Percentiles rank a stretch among this genome's conserved stretches.
These are phyloP conservation scores for Mollisia scopiformis DNA, from an alignment of 2,329 filamentous ascomycete species.

Conservation along the genomic window DNA sequence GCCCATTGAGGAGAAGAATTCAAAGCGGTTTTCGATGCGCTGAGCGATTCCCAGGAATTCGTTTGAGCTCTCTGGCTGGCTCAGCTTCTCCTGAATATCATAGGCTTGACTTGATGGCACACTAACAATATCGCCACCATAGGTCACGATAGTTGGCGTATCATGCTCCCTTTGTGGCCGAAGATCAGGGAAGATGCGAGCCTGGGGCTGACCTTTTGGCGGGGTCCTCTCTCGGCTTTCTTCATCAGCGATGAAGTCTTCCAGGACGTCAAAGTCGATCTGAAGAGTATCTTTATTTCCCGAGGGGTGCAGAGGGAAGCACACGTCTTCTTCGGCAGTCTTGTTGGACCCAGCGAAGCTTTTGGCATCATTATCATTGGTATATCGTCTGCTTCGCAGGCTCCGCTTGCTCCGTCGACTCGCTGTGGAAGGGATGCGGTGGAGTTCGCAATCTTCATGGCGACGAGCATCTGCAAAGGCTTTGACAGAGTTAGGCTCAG, in stretches of 20 bases:
- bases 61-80: slow-evolving; percentile 36
- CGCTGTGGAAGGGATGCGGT: slow-evolving; percentile 71
- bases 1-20: slow-evolving; percentile 94
- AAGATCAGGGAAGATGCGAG: slow-evolving; percentile 37
- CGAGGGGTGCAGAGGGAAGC: slow-evolving; percentile 71
- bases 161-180: slow-evolving; percentile 23
- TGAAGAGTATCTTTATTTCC: slow-evolving; percentile 79
- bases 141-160: slow-evolving; percentile 39
- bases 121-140: slow-evolving; percentile 61
- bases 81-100: slow-evolving; percentile 50
- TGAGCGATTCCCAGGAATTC: slow-evolving; percentile 19
- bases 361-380: slow-evolving; percentile 63
- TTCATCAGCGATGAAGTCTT: slow-evolving; percentile 80
- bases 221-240: slow-evolving; percentile 49
- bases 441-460: slow-evolving; percentile 66
- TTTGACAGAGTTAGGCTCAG: slow-evolving; percentile 83
- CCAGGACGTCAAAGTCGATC: slow-evolving; percentile 91
- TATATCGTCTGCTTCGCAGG: slow-evolving; percentile 60
- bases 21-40: slow-evolving; percentile 68
- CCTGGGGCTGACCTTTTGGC: slow-evolving; percentile 34
- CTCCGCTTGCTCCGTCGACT: slow-evolving; percentile 62
- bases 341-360: slow-evolving; percentile 66
- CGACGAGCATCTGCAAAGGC: slow-evolving; percentile 89
- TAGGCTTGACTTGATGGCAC: slow-evolving; percentile 50
- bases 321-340: slow-evolving; percentile 84